These are phyloP conservation scores for Lactarius hengduanensis DNA, from an alignment of 768 basidiomycete genomes.

Conservation along the genomic window DNA sequence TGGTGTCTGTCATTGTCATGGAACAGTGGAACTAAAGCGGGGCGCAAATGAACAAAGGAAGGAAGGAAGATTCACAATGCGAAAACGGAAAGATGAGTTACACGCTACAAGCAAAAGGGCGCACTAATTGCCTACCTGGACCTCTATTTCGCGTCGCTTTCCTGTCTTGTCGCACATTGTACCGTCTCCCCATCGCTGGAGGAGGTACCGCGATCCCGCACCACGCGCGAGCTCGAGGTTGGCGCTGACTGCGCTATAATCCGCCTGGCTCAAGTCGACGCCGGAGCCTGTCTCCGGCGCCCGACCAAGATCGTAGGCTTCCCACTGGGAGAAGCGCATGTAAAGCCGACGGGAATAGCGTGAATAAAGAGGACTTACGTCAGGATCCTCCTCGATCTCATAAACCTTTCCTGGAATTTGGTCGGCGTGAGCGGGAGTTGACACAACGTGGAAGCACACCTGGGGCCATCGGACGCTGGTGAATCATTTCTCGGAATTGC, in stretches of 20 bases:
- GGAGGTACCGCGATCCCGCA: slow-evolving; percentile 87
- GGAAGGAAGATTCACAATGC: slow-evolving; percentile 25
- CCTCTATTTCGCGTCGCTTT: slow-evolving; percentile 84
- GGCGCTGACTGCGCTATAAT: slow-evolving; percentile 59
- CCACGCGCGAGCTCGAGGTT: slow-evolving; percentile 76
- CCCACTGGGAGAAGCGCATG: slow-evolving; percentile 49
- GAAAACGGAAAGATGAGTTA: slow-evolving; percentile 1
- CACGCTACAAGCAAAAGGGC: not conserved
- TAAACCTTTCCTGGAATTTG: slow-evolving; percentile 52
- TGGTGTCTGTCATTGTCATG: slow-evolving; percentile 88
- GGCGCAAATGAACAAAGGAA: not conserved
- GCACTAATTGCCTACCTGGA: slow-evolving; percentile 64
- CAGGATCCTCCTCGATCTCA: slow-evolving; percentile 82
- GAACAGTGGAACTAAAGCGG: slow-evolving; percentile 83
- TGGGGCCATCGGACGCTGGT: slow-evolving; percentile 60
- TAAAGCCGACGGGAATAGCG: slow-evolving; percentile 28
- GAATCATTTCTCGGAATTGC: slow-evolving; percentile 86
- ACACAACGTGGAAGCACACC: slow-evolving; percentile 44
- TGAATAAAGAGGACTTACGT: slow-evolving; percentile 47
- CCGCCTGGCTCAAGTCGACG: slow-evolving; percentile 63
- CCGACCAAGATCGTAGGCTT: slow-evolving; percentile 73
- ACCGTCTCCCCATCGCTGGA: slow-evolving; percentile 89
- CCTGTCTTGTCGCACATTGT: slow-evolving; percentile 93
- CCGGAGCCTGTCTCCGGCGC: slow-evolving; percentile 59
- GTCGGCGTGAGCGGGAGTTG: slow-evolving; percentile 20